Evolutionary conservation across 2,329 filamentous ascomycete species (phyloP), one percentile per base, ranked within the genome.

Genomic region (Phoma sp.): DNA sequence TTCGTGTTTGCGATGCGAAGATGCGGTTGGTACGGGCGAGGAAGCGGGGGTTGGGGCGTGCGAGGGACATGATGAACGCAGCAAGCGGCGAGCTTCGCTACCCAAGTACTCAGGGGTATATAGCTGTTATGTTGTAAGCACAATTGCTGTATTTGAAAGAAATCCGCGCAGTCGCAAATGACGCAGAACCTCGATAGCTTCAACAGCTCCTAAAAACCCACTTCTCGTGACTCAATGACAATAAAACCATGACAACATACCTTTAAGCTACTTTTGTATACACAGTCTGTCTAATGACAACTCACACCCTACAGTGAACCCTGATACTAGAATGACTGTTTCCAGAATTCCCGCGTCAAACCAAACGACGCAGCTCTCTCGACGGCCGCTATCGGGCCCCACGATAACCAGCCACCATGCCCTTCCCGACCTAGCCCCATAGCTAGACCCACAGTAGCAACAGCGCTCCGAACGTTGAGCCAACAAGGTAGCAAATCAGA

Each of bases 1-100:
- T 70, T 53, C 84, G 81, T 23, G 75, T 63, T 71, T 81, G 79
- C 30, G 62, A 63, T 17, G 62, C 57, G 33, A 71, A 61, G 36
- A 65, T 52, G 37, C 56, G 62, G 46, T 62, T 63, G 30, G 63
- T 62, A 47, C 59, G 66, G 46, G 61, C 60, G 23, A 72, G 62
- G 47, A 69, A 50, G 25, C 68, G 69, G 26, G 64, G 50, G 43
- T 63, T 68, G 38, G 66, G 60, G 48, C 68, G 71, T 37, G 65
- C 57, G 57, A 75, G 64, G 30, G 69, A 61, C 72, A 73, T 73
- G 36, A n/a, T 59, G 57, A 26, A 18, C 5, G 17, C 17, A 7
- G 23, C 12, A 12, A 29, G 32, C 26, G 17, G 6, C 10, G n/a
- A 14, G 21, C 12, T 32, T 6, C 14, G 26, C 18, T 47, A 46